Conservation (phyloP, 352 stramenopile species). For the Pythium vanterpoolii region DNA sequence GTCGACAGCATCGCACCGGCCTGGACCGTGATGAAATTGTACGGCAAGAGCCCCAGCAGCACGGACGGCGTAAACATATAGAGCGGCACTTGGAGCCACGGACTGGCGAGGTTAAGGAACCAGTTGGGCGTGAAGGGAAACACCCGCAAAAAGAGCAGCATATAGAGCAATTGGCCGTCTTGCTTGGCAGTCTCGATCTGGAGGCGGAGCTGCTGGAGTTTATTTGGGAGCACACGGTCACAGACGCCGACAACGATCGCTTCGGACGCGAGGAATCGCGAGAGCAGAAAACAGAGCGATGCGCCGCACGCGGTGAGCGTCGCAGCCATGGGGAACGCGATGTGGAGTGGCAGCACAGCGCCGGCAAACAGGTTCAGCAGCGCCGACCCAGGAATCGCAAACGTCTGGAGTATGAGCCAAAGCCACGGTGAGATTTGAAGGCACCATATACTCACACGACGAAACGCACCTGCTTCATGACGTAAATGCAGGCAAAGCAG, state of each 20-base stretch:
- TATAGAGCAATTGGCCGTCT: conserved; percentile 45
- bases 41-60: conserved; percentile 67
- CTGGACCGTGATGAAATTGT: conserved; percentile 83
- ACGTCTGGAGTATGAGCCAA: conserved; percentile 46
- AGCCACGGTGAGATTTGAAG: not conserved
- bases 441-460: not conserved
- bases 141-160: conserved; percentile 74
- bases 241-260: conserved; percentile 54
- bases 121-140: conserved; percentile 86
- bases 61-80: conserved; percentile 62
- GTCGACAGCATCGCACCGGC: conserved; percentile 72
- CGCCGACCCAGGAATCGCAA: conserved; percentile 75
- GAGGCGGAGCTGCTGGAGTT: conserved; percentile 42
- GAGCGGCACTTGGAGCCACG: conserved; percentile 72
- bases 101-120: conserved; percentile 81
- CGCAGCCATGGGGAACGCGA: conserved; percentile 71
- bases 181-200: conserved; percentile 53
- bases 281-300: conserved; percentile 73
- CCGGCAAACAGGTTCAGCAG: conserved; percentile 77
- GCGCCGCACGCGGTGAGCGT: conserved; percentile 63
- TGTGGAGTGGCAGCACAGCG: conserved; percentile 48
- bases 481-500: conserved; percentile 70
- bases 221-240: conserved; percentile 55
- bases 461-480: conserved; percentile 72
- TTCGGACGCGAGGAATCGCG: conserved; percentile 54